phyloP scores from a whole-genome alignment of 2,329 filamentous ascomycete genomes.

The Shiraia sp. region DNA sequence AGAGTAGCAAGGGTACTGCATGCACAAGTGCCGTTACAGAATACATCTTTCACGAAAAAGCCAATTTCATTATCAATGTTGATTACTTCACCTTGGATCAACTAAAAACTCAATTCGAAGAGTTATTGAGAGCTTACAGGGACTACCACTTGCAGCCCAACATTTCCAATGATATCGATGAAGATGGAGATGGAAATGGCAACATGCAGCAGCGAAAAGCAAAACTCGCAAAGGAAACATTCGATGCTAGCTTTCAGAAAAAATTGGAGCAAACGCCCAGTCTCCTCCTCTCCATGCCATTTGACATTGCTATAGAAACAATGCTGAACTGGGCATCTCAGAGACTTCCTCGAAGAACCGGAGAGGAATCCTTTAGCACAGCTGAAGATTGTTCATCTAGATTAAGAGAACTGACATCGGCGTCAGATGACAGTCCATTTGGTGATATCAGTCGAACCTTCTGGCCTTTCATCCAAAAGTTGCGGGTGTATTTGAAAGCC shows the following conservation, averaged over 20 bases:
- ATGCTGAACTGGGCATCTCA: constrained; percentile 19
- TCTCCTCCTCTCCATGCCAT: constrained; percentile 14
- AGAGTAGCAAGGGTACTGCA: constrained; percentile 52
- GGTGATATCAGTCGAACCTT: constrained; percentile 15
- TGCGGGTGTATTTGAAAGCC: constrained; percentile 51
- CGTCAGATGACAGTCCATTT: constrained; percentile 12
- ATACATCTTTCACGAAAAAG: constrained; percentile 46
- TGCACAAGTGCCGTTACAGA: constrained; percentile 57
- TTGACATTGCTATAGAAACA: constrained; percentile 12
- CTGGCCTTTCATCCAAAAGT: constrained; percentile 54
- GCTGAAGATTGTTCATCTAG: constrained; percentile 42
- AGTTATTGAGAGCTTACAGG: constrained; percentile 46
- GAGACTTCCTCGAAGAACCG: constrained; percentile 6
- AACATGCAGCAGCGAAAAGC: constrained; percentile 24
- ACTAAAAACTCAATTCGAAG: constrained; percentile 37
- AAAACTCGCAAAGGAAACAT: constrained; percentile 32
- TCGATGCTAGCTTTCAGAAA: constrained; percentile 18
- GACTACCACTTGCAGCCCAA: constrained; percentile 35
- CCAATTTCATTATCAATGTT: constrained; percentile 37
- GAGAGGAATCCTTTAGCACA: constrained; percentile 39
- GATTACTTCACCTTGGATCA: constrained; percentile 26
- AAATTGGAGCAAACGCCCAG: constrained; percentile 7
- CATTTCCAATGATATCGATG: constrained; percentile 11
- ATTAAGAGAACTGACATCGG: constrained; percentile 47
- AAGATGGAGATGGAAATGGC: constrained; percentile 5